These are phyloP conservation scores for Cladorrhinum samala DNA, from an alignment of 495 filamentous ascomycete species.

Conservation along the genomic window DNA sequence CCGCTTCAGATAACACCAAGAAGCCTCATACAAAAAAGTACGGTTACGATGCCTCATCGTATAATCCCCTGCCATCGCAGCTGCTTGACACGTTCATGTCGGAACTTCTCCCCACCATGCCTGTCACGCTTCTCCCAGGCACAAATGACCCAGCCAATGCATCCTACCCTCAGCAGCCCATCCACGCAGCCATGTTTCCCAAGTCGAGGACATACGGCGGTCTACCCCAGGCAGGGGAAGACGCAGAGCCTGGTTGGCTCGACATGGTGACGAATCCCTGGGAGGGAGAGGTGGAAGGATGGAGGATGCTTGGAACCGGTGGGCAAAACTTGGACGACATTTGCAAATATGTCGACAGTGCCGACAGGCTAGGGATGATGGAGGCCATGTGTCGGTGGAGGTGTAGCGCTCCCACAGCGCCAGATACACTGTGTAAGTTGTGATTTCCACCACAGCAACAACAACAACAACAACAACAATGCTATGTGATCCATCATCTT, in stretches of 20 bases:
- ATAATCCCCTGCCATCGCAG: slow-evolving; percentile 77
- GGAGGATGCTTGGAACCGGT: slow-evolving; percentile 73
- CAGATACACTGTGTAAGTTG: slow-evolving; percentile 86
- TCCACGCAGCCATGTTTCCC: slow-evolving; percentile 79
- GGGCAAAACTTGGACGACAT: slow-evolving; percentile 94
- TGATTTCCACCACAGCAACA: not conserved
- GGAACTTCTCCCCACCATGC: slow-evolving; percentile 70
- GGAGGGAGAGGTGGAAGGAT: slow-evolving; percentile 82
- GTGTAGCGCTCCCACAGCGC: slow-evolving; percentile 86
- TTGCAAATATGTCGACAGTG: slow-evolving; percentile 75
- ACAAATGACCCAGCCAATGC: slow-evolving; percentile 72
- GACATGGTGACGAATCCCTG: slow-evolving; percentile 90
- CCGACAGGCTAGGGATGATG: slow-evolving; percentile 77
- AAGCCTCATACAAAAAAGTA: slow-evolving; percentile 63
- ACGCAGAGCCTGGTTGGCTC: slow-evolving; percentile 62
- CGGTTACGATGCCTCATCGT: slow-evolving; percentile 83
- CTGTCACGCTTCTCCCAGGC: slow-evolving; percentile 75
- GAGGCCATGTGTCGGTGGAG: slow-evolving; percentile 89
- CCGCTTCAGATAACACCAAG: slow-evolving; percentile 35
- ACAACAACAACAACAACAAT: slow-evolving; percentile 11
- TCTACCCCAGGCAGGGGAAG: slow-evolving; percentile 28
- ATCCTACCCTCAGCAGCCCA: slow-evolving; percentile 72
- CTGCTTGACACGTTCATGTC: slow-evolving; percentile 79
- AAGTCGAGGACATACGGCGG: slow-evolving; percentile 61
- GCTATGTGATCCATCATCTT: not conserved